These are phyloP conservation scores for Ophiostoma ulmi DNA, from an alignment of 2,329 filamentous ascomycete genomes.

Conservation along the genomic window DNA sequence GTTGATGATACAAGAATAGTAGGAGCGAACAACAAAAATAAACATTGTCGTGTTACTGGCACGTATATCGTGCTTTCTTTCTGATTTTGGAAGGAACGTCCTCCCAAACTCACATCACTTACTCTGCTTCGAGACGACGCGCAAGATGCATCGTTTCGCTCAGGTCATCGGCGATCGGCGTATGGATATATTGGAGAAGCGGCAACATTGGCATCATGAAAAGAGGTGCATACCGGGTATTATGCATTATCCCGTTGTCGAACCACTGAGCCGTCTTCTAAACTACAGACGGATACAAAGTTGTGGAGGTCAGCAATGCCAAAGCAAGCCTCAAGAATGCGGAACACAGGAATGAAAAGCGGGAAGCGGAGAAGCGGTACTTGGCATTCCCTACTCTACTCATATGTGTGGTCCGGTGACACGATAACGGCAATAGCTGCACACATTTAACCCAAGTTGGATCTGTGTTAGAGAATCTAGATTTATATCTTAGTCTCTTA, in stretches of 20 bases:
- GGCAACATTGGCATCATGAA: background rate
- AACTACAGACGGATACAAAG: background rate
- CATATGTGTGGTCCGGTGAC: background rate
- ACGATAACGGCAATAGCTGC: background rate
- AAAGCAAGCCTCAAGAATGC: background rate
- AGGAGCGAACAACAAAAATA: background rate
- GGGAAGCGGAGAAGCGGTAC: background rate
- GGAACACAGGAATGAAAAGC: slow-evolving; percentile 8
- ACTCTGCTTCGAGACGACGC: background rate
- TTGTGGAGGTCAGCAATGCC: background rate
- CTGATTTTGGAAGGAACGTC: background rate
- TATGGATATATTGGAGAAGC: background rate
- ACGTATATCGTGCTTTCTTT: background rate
- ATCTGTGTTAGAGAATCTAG: background rate
- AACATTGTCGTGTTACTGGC: background rate
- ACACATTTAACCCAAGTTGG: background rate
- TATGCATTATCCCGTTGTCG: background rate
- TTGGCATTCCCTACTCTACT: background rate
- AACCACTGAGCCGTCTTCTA: background rate
- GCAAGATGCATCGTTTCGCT: background rate
- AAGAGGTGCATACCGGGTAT: background rate
- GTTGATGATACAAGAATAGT: background rate
- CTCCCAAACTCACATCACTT: background rate
- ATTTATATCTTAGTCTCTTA: background rate
- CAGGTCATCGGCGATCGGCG: background rate